Conservation (phyloP, 2,329 filamentous ascomycete genomes). For the Verticillium zaregamsianum region DNA sequence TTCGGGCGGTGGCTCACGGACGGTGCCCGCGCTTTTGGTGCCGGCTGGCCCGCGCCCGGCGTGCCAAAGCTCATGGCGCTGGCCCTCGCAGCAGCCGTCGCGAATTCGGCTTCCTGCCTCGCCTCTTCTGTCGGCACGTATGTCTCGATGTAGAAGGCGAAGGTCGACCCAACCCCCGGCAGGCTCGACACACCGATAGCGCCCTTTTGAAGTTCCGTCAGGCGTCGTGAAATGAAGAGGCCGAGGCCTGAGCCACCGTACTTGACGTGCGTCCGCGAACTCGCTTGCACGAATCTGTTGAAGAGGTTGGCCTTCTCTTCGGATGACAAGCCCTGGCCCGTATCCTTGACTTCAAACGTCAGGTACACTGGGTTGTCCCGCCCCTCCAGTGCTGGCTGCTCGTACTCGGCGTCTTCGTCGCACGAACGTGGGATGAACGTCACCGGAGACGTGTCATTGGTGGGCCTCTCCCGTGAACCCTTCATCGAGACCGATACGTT, state of each 20-base stretch:
- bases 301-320: constrained; percentile 73
- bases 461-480: constrained; percentile 34
- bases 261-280: constrained; percentile 69
- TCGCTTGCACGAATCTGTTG: constrained; percentile 75
- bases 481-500: constrained; percentile 48
- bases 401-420: constrained; percentile 34
- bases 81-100: constrained; percentile 21
- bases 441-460: constrained; percentile 41
- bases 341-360: constrained; percentile 71
- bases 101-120: constrained; percentile 34
- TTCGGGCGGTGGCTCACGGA: constrained; percentile 1
- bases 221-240: constrained; percentile 71
- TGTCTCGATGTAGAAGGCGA: constrained; percentile 70
- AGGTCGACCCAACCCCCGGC: constrained; percentile 66
- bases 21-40: neutral
- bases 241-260: constrained; percentile 78
- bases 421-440: constrained; percentile 58
- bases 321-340: constrained; percentile 67
- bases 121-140: constrained; percentile 35
- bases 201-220: constrained; percentile 78
- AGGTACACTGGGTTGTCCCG: constrained; percentile 54
- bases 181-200: constrained; percentile 72
- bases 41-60: neutral
- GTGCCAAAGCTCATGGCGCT: neutral
- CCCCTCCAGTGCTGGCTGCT: constrained; percentile 24